Evolutionary conservation across 345 rosid genomes (phyloP).

Genomic region (Orychophragmus violaceus): DNA sequence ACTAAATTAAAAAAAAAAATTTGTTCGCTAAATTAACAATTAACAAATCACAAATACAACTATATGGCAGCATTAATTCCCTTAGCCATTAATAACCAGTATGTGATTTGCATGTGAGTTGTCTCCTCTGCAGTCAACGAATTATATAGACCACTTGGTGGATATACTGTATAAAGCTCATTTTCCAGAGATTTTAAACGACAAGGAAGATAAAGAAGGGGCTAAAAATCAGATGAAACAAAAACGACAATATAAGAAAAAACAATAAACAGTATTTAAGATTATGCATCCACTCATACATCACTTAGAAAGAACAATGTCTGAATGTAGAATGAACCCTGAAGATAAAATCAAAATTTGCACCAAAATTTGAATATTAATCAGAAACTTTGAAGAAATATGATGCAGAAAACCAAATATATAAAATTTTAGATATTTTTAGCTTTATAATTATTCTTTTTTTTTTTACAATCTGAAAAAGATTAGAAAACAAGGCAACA

Average conservation of each 20-base stretch:
- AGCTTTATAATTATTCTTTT: neutral
- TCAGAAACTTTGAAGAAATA: neutral
- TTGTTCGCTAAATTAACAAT: neutral
- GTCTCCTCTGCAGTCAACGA: neutral
- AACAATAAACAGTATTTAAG: neutral
- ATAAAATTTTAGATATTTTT: neutral
- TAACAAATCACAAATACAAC: neutral
- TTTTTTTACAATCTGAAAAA: slow-evolving; percentile 77
- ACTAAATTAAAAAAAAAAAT: no score
- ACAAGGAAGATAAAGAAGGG: neutral
- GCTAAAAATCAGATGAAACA: neutral
- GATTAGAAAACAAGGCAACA: slow-evolving; percentile 88
- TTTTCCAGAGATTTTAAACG: neutral
- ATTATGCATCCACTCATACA: neutral
- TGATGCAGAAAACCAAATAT: neutral
- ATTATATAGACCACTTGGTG: neutral
- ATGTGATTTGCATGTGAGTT: neutral
- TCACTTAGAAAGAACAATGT: neutral
- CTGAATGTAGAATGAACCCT: neutral
- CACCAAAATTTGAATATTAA: neutral
- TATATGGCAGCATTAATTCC: neutral
- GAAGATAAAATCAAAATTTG: neutral
- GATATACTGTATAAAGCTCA: neutral
- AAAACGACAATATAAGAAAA: neutral
- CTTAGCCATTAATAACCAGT: neutral